Base-by-base conservation (phyloP, 1,139 yeast species). In the Scheffersomyces titani region DNA sequence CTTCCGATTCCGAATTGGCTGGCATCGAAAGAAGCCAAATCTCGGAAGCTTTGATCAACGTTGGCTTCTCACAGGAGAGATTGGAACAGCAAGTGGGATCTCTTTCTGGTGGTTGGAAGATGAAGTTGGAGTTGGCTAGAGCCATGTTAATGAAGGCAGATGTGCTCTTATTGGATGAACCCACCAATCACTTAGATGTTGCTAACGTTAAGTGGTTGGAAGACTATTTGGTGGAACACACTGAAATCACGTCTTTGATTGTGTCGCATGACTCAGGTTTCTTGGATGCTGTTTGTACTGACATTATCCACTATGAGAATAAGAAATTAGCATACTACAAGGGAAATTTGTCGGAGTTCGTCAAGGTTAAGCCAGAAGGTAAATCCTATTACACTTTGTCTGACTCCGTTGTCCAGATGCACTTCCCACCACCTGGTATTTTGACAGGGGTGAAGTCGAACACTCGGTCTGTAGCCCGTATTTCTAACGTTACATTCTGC, bases 121-220 rank as follows among this genome's bases (percentile, higher is more conserved):
- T 94, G 99, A 94, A 94, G 80, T 84, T 94, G 64, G 99, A 93
- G 75, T 83, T 94, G 70, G 99, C 99, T 19, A 89, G 98, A 80
- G 99, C 99, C 52, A 93, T 94, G 97, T 82, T 94, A 68, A 91
- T 92, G 93, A 92, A 89, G 77, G 99, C 99, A 45, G 99, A 94
- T 76, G 93, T 94, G 55, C 83, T 94, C 66, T 80, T 94, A 67
- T 83, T 94, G 71, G 99, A 94, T 76, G 99, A 94, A 86, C 99
- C 99, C 74, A 94, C 99, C 64, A 94, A 94, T 81, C 99, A 94
- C 79, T 87, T 94, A 84, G 99, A 94, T 80, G 97, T 92, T 57
- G 82, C 85, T 54, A 94, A 94, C 70, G 99, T 94, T 57, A 87
- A 89, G 70, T 94, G 99, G 99, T 81, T 94, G 64, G 88, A 92